Evolutionary conservation across 805 yeast species (phyloP).

Genomic region (Zygosaccharomyces bisporus): DNA sequence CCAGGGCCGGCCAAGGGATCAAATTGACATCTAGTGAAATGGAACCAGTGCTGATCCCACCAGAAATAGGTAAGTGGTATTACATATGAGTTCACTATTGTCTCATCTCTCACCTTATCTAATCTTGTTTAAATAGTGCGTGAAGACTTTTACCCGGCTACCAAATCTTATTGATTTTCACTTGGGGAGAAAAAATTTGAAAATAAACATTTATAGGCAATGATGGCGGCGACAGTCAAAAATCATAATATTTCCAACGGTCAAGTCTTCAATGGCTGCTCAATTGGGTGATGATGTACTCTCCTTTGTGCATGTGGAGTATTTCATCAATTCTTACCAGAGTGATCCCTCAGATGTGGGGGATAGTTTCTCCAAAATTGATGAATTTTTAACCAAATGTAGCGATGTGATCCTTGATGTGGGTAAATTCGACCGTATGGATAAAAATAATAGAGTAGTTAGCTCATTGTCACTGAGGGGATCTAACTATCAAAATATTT

Average conservation of each 20-base stretch:
- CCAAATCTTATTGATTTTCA: not conserved
- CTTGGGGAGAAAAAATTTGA: slow-evolving; percentile 9
- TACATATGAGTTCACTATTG: slow-evolving; percentile 16
- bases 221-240: slow-evolving; percentile 2
- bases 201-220: slow-evolving; percentile 5
- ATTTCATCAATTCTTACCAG: slow-evolving; percentile 19
- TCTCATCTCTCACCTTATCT: not conserved
- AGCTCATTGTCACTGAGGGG: slow-evolving; percentile 39
- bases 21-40: slow-evolving; percentile 20
- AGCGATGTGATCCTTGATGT: slow-evolving; percentile 13
- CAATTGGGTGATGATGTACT: slow-evolving; percentile 12
- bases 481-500: slow-evolving; percentile 37
- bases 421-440: slow-evolving; percentile 12
- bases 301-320: slow-evolving; percentile 21
- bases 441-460: not conserved
- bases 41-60: slow-evolving; percentile 39
- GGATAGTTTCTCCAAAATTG: slow-evolving; percentile 16
- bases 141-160: slow-evolving; percentile 4
- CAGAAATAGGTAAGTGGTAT: slow-evolving; percentile 38
- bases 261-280: slow-evolving; percentile 10
- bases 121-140: not conserved
- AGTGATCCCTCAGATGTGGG: slow-evolving; percentile 9
- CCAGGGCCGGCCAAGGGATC: slow-evolving; percentile 55
- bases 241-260: not conserved
- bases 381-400: slow-evolving; percentile 17